Evolutionary conservation across 106 monocot species (phyloP).

Genomic region (Gastrodia elata): DNA sequence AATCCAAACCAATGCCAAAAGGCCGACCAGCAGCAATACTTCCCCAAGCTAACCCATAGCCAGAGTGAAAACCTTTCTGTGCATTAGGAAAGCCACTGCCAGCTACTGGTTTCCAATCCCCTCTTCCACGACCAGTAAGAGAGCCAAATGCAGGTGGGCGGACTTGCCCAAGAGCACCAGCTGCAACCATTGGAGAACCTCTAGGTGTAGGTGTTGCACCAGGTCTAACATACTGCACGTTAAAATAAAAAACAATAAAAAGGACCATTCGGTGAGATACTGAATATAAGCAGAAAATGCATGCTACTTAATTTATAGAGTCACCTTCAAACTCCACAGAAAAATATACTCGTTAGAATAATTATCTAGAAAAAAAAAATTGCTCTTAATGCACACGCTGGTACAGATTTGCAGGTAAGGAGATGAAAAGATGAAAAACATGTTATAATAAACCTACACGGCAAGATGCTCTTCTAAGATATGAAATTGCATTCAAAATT

Average conservation of each 20-base stretch:
- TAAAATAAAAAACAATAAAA: neutral
- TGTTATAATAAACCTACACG: neutral
- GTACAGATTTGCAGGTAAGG: neutral
- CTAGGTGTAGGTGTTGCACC: constrained; percentile 43
- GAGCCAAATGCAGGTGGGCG: constrained; percentile 53
- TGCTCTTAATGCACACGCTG: neutral
- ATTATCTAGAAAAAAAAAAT: neutral
- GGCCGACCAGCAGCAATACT: constrained; percentile 37
- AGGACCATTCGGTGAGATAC: neutral
- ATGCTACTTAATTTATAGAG: neutral
- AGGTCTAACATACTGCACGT: constrained; percentile 88
- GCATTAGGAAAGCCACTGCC: constrained; percentile 21
- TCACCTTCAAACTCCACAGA: neutral
- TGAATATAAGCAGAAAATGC: neutral
- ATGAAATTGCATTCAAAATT: neutral
- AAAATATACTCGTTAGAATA: neutral
- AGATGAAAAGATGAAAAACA: neutral
- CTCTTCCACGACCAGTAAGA: constrained; percentile 58
- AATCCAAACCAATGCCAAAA: constrained; percentile 73
- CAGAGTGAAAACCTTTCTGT: constrained; percentile 34
- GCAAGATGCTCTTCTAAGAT: neutral
- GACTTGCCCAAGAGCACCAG: constrained; percentile 39
- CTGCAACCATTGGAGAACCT: constrained; percentile 26
- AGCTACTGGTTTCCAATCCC: constrained; percentile 60
- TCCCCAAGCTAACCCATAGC: constrained; percentile 54